These are phyloP conservation scores for Diaporthe citri DNA, from an alignment of 2,329 filamentous ascomycete species.

Conservation along the genomic window DNA sequence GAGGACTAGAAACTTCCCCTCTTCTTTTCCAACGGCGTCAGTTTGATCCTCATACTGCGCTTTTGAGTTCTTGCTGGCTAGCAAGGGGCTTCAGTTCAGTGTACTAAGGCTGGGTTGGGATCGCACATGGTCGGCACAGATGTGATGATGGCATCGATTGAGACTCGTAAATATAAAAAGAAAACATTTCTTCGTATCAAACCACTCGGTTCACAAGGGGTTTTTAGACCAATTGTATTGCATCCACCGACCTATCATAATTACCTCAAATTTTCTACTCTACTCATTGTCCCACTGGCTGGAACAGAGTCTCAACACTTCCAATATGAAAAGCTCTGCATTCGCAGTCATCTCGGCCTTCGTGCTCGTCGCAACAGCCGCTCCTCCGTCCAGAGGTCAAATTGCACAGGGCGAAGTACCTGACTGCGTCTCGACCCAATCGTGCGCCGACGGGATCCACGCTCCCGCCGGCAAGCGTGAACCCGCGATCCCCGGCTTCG, in stretches of 20 bases:
- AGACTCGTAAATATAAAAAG: background rate
- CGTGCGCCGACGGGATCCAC: background rate
- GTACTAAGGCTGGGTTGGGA: background rate
- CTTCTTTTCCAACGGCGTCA: background rate
- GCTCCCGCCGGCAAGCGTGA: background rate
- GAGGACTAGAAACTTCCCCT: background rate
- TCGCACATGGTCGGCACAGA: background rate
- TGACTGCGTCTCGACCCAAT: background rate
- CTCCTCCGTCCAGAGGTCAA: background rate
- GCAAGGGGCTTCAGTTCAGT: too few relatives aligned
- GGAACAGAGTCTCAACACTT: background rate
- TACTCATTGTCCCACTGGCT: background rate
- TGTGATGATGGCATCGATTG: background rate
- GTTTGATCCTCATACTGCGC: background rate
- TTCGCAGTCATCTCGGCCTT: background rate
- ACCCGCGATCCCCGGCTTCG: background rate
- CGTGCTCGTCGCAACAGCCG: background rate
- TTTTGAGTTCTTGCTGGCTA: background rate
- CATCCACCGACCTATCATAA: background rate
- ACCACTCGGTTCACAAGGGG: background rate
- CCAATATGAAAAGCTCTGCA: background rate
- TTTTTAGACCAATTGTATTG: background rate
- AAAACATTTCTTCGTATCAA: background rate
- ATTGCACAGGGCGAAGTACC: background rate
- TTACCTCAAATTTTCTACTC: too few relatives aligned